phyloP scores from a whole-genome alignment of 345 rosid species.

The Citrus unshiu region DNA sequence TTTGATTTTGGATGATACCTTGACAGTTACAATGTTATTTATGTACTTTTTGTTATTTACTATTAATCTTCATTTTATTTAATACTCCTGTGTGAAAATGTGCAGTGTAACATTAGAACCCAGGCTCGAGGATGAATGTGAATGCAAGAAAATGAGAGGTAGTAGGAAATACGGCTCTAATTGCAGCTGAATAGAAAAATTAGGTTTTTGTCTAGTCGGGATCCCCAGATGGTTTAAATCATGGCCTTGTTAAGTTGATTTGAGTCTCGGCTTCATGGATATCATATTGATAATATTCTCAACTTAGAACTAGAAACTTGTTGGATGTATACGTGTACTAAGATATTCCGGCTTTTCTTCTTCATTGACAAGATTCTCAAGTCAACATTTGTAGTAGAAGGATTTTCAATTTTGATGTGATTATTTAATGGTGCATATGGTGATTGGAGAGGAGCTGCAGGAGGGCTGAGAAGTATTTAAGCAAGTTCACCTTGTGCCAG shows the following conservation, averaged over 20 bases:
- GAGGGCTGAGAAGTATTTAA: conserved; percentile 7
- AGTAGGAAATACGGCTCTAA: not conserved
- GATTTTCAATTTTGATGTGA: not conserved
- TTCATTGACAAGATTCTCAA: conserved; percentile 2
- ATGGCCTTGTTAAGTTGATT: not conserved
- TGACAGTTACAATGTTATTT: not conserved
- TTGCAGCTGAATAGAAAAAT: conserved; percentile 1
- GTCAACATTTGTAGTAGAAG: conserved; percentile 11
- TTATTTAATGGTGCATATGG: not conserved
- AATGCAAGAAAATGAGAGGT: conserved; percentile 6
- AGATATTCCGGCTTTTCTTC: not conserved
- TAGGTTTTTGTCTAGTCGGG: not conserved
- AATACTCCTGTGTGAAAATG: not conserved
- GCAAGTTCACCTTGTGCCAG: conserved; percentile 13
- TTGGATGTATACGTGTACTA: not conserved
- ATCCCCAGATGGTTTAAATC: conserved; percentile 3
- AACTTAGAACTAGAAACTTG: not conserved
- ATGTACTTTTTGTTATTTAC: not conserved
- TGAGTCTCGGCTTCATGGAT: not conserved
- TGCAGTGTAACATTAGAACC: conserved; percentile 4
- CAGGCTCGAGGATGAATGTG: not conserved
- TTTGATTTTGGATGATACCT: not conserved
- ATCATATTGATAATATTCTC: not conserved
- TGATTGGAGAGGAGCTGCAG: conserved; percentile 9
- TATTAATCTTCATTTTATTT: not conserved